Evolutionary conservation across 768 basidiomycete species (phyloP).

Genomic region (Suillus cothurnatus): DNA sequence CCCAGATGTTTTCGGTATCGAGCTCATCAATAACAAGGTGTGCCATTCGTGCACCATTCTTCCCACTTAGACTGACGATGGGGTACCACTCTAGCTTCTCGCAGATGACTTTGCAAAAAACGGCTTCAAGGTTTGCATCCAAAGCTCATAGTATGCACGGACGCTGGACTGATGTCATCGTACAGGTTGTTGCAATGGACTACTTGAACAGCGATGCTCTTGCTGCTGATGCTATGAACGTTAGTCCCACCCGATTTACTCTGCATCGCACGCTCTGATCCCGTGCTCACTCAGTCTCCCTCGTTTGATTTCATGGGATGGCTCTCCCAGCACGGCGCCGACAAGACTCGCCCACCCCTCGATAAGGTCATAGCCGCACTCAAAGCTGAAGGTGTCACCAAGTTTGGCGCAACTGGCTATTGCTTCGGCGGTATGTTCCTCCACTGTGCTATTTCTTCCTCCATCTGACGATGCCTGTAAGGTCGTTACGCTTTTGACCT

Average conservation of each 20-base stretch:
- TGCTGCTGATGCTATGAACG: constrained; percentile 24
- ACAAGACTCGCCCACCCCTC: constrained; percentile 46
- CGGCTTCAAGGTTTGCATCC: constrained; percentile 35
- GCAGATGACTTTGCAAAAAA: constrained; percentile 41
- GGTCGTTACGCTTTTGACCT: constrained; percentile 64
- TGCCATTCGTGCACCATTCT: constrained; percentile 7
- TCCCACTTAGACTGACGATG: not conserved
- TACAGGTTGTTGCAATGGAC: constrained; percentile 36
- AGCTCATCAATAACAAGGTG: constrained; percentile 49
- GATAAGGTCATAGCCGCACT: constrained; percentile 61
- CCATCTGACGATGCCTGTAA: constrained; percentile 16
- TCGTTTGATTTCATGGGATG: constrained; percentile 45
- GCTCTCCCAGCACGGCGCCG: constrained; percentile 44
- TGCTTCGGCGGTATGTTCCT: constrained; percentile 63
- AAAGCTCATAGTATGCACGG: too few species aligned
- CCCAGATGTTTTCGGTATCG: constrained; percentile 53
- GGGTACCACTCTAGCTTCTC: constrained; percentile 25
- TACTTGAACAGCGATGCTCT: constrained; percentile 38
- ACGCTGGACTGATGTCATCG: not conserved
- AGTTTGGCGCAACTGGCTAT: constrained; percentile 64
- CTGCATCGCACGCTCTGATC: not conserved
- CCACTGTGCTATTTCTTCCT: not conserved
- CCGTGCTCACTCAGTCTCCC: constrained; percentile 12
- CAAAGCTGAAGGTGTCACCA: constrained; percentile 58
- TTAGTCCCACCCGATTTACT: not conserved